Percentiles rank a stretch among this genome's conserved stretches.
phyloP scores from a whole-genome alignment of 306 rosid genomes.

The Cucurbita maxima region DNA sequence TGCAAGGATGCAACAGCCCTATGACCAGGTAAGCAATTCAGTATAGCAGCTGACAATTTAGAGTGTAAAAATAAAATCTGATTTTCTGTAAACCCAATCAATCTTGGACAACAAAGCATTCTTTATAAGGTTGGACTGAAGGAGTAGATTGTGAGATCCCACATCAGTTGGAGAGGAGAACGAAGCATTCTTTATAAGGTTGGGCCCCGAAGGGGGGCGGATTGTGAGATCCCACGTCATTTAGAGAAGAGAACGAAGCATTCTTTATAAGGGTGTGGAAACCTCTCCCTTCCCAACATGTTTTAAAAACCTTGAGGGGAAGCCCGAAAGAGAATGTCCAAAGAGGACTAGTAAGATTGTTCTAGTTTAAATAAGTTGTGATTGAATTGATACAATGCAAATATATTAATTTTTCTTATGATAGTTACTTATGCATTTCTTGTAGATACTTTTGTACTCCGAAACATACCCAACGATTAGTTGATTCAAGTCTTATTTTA shows the following conservation, averaged over 20 bases:
- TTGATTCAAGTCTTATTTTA: background rate
- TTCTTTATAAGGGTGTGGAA: too few relatives aligned
- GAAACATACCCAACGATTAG: background rate
- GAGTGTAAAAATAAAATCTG: background rate
- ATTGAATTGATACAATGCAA: background rate
- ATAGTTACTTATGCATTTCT: background rate
- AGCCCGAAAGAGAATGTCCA: too few relatives aligned
- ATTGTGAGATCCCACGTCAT: too few relatives aligned
- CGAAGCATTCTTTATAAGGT: too few relatives aligned
- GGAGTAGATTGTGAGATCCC: too few relatives aligned
- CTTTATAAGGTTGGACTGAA: too few relatives aligned
- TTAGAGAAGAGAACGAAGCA: too few relatives aligned
- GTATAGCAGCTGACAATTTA: background rate
- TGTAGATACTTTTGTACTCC: background rate
- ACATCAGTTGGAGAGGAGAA: too few relatives aligned
- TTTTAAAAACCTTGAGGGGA: too few relatives aligned
- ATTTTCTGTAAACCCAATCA: background rate
- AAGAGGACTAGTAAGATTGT: too few relatives aligned
- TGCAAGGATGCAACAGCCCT: conserved; percentile 71
- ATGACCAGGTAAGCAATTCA: conserved; percentile 36
- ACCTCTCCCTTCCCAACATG: too few relatives aligned
- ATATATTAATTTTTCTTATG: background rate
- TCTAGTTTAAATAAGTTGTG: background rate
- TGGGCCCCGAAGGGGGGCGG: too few relatives aligned
- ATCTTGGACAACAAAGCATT: background rate